Evolutionary conservation across 768 basidiomycete genomes (phyloP), one percentile per base, ranked within the genome.

Genomic region (Piloderma croceum): DNA sequence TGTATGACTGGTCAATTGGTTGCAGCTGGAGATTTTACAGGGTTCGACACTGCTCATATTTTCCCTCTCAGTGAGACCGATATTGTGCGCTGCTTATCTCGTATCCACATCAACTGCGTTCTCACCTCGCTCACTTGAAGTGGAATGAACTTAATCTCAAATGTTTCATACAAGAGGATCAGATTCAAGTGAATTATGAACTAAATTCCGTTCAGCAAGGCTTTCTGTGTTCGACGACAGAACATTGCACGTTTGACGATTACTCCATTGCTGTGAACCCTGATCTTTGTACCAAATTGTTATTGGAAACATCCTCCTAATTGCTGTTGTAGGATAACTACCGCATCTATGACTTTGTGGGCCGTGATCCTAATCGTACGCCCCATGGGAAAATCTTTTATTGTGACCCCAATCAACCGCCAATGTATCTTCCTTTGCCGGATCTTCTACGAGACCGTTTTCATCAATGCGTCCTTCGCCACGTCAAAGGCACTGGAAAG

Each of bases 401-500:
- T 37, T 20, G 29, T 47, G 42, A 42, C 23, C 27, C 11, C 18
- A 35, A 37, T 46, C 50, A 50, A 25, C n/a, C n/a, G n/a, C n/a
- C n/a, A n/a, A n/a, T n/a, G n/a, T n/a, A n/a, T n/a, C 51, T 50
- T 53, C 51, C 51, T 39, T 53, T 42, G 41, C 34, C 46, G 33
- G 47, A 53, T 44, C 42, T 50, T 27, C 40, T 53, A 32, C 49
- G 44, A 18, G 51, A 53, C 36, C 49, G 50, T 44, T 51, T 50
- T 34, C 49, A 49, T 24, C 49, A 48, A 33, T 53, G 51, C 37
- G 34, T 50, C 49, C 51, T 50, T 45, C 43, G 44, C 42, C 44
- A 46, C 38, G 36, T 53, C 27, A 43, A 48, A n/a, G n/a, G n/a
- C n/a, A n/a, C n/a, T n/a, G n/a, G 45, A 49, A 39, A 42, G 37